Percentiles rank a stretch among this genome's conserved stretches.
phyloP scores from a whole-genome alignment of 345 rosid species.

The Eucalyptus guilfoylei region DNA sequence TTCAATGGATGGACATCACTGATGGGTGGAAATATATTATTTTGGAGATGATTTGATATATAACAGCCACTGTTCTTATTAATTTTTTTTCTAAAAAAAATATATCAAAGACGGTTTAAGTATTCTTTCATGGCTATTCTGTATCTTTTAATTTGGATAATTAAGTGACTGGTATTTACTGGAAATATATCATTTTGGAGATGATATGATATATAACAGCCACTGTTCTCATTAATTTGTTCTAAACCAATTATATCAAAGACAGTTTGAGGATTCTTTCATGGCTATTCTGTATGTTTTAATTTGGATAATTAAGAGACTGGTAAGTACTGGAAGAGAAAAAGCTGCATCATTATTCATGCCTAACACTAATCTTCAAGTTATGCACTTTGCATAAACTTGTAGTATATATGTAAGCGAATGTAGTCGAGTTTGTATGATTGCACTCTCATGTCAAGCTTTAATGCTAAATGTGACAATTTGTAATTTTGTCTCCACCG shows the following conservation, averaged over 20 bases:
- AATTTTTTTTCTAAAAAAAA: too few species aligned
- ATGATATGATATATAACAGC: too few species aligned
- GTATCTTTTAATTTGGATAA: too few species aligned
- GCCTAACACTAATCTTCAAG: background rate
- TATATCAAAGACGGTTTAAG: too few species aligned
- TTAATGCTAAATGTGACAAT: too few species aligned
- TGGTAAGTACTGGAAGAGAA: background rate
- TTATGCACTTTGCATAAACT: background rate
- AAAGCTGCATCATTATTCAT: background rate
- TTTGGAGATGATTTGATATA: background rate
- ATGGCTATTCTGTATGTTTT: background rate
- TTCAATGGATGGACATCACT: background rate
- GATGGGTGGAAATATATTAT: background rate
- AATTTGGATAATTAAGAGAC: background rate
- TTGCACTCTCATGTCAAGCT: too few species aligned
- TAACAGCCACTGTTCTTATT: background rate
- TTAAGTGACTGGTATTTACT: too few species aligned
- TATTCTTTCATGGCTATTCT: too few species aligned
- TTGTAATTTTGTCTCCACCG: too few species aligned
- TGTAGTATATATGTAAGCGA: too few species aligned
- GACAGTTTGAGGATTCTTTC: background rate
- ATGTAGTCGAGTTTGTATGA: too few species aligned
- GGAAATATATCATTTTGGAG: too few species aligned
- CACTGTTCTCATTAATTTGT: background rate
- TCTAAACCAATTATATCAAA: background rate